Percentiles rank a stretch among this genome's conserved stretches.
These are phyloP conservation scores for Salix purpurea DNA, from an alignment of 345 rosid species.

Conservation along the genomic window DNA sequence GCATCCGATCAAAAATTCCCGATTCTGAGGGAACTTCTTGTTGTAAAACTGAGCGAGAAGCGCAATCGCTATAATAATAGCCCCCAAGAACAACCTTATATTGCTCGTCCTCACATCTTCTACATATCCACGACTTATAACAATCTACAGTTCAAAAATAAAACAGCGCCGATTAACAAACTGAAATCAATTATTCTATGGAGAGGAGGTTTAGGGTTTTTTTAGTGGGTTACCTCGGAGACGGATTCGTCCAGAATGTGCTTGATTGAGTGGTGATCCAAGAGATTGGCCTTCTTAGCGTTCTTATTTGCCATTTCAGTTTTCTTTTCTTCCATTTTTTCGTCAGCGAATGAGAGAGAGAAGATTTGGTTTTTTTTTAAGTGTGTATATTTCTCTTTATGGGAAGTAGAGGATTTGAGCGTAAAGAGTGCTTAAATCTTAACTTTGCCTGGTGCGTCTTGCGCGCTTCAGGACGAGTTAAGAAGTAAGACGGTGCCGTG, in stretches of 20 bases:
- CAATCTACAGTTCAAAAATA: constrained; percentile 43
- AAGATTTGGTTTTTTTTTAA: not conserved
- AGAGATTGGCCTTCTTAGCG: constrained; percentile 78
- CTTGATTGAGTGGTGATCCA: constrained; percentile 94
- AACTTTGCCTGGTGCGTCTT: not conserved
- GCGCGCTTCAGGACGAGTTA: not conserved
- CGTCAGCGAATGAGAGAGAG: not conserved
- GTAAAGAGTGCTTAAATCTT: not conserved
- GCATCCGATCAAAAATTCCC: constrained; percentile 78
- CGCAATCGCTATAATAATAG: constrained; percentile 65
- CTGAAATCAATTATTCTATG: not conserved
- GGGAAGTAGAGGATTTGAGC: not conserved
- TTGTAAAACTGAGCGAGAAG: constrained; percentile 97
- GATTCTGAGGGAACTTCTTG: constrained; percentile 94
- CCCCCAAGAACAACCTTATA: constrained; percentile 59
- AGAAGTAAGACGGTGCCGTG: not conserved
- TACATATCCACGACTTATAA: constrained; percentile 67
- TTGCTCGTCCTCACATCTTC: constrained; percentile 94
- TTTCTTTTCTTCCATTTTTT: constrained; percentile 51
- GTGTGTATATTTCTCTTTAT: not conserved
- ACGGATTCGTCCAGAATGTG: constrained; percentile 90
- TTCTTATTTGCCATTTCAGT: constrained; percentile 49
- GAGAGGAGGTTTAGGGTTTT: constrained; percentile 11
- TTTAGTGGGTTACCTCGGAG: constrained; percentile 51
- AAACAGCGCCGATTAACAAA: not conserved